Evolutionary conservation across 2,329 filamentous ascomycete genomes (phyloP), one percentile per base, ranked within the genome.

Genomic region (Phaeomoniella chlamydospora): DNA sequence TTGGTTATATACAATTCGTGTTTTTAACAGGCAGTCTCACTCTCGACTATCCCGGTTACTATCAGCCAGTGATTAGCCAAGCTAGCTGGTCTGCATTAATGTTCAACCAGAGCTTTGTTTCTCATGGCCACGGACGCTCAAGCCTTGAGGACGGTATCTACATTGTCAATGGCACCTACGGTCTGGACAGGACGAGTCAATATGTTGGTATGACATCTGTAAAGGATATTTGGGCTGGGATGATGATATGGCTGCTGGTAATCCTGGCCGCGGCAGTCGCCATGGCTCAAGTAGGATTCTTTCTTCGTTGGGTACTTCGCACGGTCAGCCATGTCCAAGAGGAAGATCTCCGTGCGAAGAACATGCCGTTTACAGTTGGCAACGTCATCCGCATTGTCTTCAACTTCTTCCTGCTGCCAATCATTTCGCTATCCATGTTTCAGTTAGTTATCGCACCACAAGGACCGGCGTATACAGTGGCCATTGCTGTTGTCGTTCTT

Each of bases 1-100:
- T 98, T 37, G 87, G 96, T 57, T 96, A 98, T 55, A 82, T 98
- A 13, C 90, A 98, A 53, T 98, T 94, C 48, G 69, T 90, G 37
- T 78, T 83, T 15, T 62, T 98, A 39, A 90, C 86, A 0, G 88
- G 88, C n/a, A 78, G 80, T 26, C 65, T 98, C 39, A 85, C 80
- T 5, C 65, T 98, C 43, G 76, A 79, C 45, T 98, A 96, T 50
- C 90, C 90, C 1, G 90, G 90, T 9, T 98, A 82, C 53, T 98
- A 86, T 54, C 88, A 94, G 53, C 90, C 90, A 3, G 80, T 85
- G 5, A 74, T 88, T 39, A 93, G 87, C 55, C 83, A 88, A 54
- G 80, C 72, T 11, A 76, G 80, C 29, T 98, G 90, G 90, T 90
- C 88, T 1, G 62, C 76, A 4, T 71, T 98, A 40, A 80, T 96